These are phyloP conservation scores for Lipomyces orientalis DNA, from an alignment of 805 yeast species.

Conservation along the genomic window DNA sequence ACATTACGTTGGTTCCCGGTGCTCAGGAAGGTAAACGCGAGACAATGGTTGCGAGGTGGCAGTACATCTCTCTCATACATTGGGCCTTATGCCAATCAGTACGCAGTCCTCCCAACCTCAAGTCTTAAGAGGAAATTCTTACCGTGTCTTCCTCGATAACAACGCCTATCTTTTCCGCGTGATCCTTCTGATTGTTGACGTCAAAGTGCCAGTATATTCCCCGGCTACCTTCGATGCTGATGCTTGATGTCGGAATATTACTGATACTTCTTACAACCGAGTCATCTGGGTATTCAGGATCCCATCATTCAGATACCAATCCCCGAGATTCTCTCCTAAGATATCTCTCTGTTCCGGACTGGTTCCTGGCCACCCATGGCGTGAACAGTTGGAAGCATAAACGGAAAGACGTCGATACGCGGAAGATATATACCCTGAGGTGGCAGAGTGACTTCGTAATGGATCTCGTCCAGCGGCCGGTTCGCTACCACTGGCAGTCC, in stretches of 20 bases:
- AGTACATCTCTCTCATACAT: background rate
- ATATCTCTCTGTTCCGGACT: background rate
- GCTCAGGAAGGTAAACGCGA: background rate
- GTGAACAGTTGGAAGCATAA: background rate
- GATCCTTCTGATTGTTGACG: background rate
- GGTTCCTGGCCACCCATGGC: constrained; percentile 1
- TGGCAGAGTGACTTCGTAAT: constrained; percentile 2
- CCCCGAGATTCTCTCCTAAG: background rate
- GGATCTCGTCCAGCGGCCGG: background rate
- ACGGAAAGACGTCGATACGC: constrained; percentile 1
- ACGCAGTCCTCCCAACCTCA: background rate
- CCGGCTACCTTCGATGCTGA: background rate
- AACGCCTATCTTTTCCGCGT: background rate
- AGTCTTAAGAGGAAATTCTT: background rate
- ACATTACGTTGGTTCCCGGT: no score
- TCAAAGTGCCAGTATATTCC: constrained; percentile 2
- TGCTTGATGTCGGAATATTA: background rate
- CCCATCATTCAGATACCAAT: constrained; percentile 4
- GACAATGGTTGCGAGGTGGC: background rate
- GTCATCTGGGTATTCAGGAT: constrained; percentile 1
- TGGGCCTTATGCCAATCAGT: background rate
- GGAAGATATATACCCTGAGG: constrained; percentile 1
- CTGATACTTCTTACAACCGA: background rate
- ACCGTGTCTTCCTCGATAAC: background rate
- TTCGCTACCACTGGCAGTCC: background rate